Evolutionary conservation across 2,329 filamentous ascomycete genomes (phyloP), one percentile per base, ranked within the genome.

Genomic region (Didymella arachidicola): DNA sequence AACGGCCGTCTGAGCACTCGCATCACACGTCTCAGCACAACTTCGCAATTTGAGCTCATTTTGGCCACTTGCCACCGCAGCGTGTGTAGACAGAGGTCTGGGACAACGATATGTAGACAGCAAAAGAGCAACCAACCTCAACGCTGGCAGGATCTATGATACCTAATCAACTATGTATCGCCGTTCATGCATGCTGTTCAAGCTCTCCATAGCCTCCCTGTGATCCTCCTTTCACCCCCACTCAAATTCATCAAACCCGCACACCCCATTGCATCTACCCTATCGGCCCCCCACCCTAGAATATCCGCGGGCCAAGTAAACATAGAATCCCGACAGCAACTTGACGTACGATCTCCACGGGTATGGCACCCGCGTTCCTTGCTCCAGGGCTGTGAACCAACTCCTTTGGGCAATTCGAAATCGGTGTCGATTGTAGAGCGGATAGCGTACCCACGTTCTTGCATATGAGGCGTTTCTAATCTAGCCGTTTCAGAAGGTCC

Each of bases 391-490:
- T 43, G 48, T 12, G 16, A 14, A 36, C 19, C 26, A 27, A 14
- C 46, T 42, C 19, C 7, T 50, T 51, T 7, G 2, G 46, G 46
- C 32, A 57, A 32, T 57, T 16, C 41, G 25, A 4, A n/a, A 19
- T 8, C 11, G 7, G 30, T 34, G 47, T 51, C 8, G 53, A 57
- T 51, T 51, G 34, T 36, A n/a, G 42, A 26, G 42, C 43, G 48
- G 48, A 30, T 43, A 38, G 32, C 8, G 47, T 57, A 52, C 27
- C 48, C 53, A 47, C n/a, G 11, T 19, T 38, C 29, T 19, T 22
- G 18, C 38, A 41, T 8, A 16, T 25, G 19, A 7, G 38, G 38
- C 38, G 19, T 25, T 41, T 5, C 14, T 1, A 25, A 4, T 6
- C 4, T 7, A 22, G 8, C 10, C 22, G 8, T 19, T 22, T 22